A percentile compares a stretch with the other conserved stretches of the same genome.
Conservation (phyloP, 768 basidiomycete genomes). For the Suillus plorans region DNA sequence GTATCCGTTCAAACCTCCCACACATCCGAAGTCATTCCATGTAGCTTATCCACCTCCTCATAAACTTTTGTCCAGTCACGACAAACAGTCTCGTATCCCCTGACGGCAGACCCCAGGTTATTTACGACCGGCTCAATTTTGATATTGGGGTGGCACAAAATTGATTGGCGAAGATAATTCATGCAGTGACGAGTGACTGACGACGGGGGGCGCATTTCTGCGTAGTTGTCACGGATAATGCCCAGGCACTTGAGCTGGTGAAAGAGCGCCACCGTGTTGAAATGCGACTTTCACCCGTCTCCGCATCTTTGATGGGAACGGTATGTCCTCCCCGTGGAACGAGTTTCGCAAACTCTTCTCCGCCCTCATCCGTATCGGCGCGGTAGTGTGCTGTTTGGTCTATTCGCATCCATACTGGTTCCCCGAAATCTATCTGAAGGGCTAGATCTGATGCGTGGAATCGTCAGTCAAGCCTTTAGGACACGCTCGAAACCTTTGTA, state of each 20-base stretch:
- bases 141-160: slow-evolving; percentile 29
- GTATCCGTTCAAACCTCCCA: background rate
- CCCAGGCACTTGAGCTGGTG: slow-evolving; percentile 41
- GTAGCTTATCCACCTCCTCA: slow-evolving; percentile 19
- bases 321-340: slow-evolving; percentile 33
- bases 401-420: slow-evolving; percentile 22
- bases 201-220: slow-evolving; percentile 5
- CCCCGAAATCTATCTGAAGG: slow-evolving; percentile 9
- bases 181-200: slow-evolving; percentile 29
- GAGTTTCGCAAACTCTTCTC: slow-evolving; percentile 26
- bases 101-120: slow-evolving; percentile 9
- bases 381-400: slow-evolving; percentile 26
- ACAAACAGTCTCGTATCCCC: slow-evolving; percentile 24
- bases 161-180: slow-evolving; percentile 35
- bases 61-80: slow-evolving; percentile 29
- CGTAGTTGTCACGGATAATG: slow-evolving; percentile 30
- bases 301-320: slow-evolving; percentile 23
- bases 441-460: slow-evolving; percentile 3
- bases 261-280: slow-evolving; percentile 39
- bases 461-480: background rate
- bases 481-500: background rate
- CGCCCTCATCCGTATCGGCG: slow-evolving; percentile 12
- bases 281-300: slow-evolving; percentile 8
- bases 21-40: background rate
- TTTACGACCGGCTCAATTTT: slow-evolving; percentile 24